A percentile compares a stretch with the other conserved stretches of the same genome.
phyloP scores from a whole-genome alignment of 192 early-diverging fungal genomes.

The Rhizophagus clarus region DNA sequence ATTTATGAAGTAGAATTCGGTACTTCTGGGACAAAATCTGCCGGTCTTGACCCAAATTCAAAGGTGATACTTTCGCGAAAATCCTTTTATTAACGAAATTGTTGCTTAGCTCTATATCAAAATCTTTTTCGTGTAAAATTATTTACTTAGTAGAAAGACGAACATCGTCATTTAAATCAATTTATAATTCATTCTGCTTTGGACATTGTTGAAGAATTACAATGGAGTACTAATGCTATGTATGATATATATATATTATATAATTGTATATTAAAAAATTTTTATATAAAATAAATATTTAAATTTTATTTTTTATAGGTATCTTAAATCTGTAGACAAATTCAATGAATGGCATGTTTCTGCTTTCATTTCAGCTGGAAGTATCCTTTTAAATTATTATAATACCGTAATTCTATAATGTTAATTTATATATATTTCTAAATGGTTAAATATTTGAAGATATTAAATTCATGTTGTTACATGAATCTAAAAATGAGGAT shows the following conservation, averaged over 20 bases:
- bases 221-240: conserved; percentile 86
- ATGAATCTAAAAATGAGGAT: conserved; percentile 76
- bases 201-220: conserved; percentile 94
- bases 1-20: conserved; percentile 94
- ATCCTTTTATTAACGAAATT: not conserved
- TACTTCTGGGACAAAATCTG: not conserved
- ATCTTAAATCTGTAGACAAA: conserved; percentile 90
- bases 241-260: conserved; percentile 44
- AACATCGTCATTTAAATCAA: conserved; percentile 89
- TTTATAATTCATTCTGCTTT: conserved; percentile 97
- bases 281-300: not conserved
- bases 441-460: conserved; percentile 44
- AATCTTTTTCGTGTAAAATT: not conserved
- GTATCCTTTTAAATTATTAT: conserved; percentile 43
- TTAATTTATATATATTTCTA: not conserved
- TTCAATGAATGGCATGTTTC: conserved; percentile 95
- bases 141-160: conserved; percentile 61
- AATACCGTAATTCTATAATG: not conserved
- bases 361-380: conserved; percentile 89
- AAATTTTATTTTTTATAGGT: conserved; percentile 55
- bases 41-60: not conserved
- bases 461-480: conserved; percentile 79
- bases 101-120: not conserved
- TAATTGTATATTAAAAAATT: not conserved
- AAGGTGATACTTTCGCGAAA: not conserved